These are phyloP conservation scores for Cerioporus squamosus DNA, from an alignment of 1,284 basidiomycete species.

Conservation along the genomic window DNA sequence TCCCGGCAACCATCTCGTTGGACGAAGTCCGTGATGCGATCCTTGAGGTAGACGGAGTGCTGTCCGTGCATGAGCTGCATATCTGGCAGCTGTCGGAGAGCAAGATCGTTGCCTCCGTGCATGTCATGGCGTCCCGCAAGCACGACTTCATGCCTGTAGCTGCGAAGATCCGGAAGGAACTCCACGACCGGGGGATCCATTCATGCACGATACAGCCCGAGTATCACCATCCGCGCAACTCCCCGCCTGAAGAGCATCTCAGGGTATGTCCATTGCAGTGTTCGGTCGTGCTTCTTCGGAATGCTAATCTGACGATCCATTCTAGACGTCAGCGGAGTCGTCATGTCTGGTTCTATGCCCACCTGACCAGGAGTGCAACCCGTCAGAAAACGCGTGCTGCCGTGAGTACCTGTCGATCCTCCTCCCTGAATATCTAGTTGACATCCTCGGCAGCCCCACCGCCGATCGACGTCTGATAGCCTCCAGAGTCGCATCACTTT, in stretches of 20 bases:
- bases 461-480: constrained; percentile 40
- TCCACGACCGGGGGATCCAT: constrained; percentile 95
- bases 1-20: constrained; percentile 88
- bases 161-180: constrained; percentile 77
- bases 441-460: constrained; percentile 47
- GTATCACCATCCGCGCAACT: constrained; percentile 51
- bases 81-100: constrained; percentile 93
- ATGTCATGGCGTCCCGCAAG: constrained; percentile 83
- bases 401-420: constrained; percentile 54
- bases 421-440: constrained; percentile 4
- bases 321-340: constrained; percentile 35
- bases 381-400: constrained; percentile 76
- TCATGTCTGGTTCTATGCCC: constrained; percentile 52
- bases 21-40: constrained; percentile 87
- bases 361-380: constrained; percentile 67
- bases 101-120: constrained; percentile 95
- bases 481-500: neutral
- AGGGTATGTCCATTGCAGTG: constrained; percentile 41
- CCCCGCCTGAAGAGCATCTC: constrained; percentile 49
- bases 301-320: neutral
- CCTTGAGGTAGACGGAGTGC: constrained; percentile 82
- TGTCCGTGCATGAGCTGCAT: constrained; percentile 94
- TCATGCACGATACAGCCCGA: constrained; percentile 91
- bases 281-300: constrained; percentile 40
- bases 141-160: constrained; percentile 94